Evolutionary conservation across 1,284 basidiomycete genomes (phyloP).

Genomic region (Leccinum pachyderme): DNA sequence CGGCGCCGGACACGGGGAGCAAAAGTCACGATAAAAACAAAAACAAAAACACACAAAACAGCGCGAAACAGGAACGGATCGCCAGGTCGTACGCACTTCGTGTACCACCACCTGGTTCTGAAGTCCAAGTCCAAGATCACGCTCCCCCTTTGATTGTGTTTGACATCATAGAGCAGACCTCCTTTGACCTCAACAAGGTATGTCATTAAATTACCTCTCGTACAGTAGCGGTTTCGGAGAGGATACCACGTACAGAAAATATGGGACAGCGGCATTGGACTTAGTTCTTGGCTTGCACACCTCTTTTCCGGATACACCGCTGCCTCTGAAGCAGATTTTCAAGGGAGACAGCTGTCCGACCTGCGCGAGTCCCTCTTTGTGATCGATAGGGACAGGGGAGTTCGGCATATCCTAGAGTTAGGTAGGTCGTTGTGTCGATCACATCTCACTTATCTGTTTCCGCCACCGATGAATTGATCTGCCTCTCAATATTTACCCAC

Average conservation of each 20-base stretch:
- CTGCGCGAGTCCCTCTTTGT: constrained; percentile 41
- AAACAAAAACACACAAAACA: constrained; percentile 8
- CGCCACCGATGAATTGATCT: neutral
- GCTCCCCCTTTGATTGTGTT: constrained; percentile 33
- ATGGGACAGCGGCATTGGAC: constrained; percentile 86
- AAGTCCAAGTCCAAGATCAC: constrained; percentile 10
- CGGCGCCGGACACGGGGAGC: neutral
- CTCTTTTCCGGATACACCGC: constrained; percentile 21
- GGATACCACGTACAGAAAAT: constrained; percentile 65
- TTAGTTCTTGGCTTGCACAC: constrained; percentile 70
- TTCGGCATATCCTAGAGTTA: constrained; percentile 58
- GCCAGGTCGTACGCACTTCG: constrained; percentile 39
- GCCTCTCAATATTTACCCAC: neutral
- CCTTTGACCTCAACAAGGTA: constrained; percentile 89
- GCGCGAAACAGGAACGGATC: constrained; percentile 69
- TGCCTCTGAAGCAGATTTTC: neutral
- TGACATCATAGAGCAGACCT: constrained; percentile 72
- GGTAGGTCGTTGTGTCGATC: constrained; percentile 45
- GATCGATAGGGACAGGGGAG: constrained; percentile 10
- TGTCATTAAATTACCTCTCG: no score
- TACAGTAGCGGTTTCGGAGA: neutral
- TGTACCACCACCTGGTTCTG: constrained; percentile 36
- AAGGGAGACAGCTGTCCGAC: constrained; percentile 3
- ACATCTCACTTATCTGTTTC: no score
- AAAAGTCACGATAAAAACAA: no score